Base-by-base conservation (phyloP, 495 filamentous ascomycete genomes). In the Bombardia bombarda region DNA sequence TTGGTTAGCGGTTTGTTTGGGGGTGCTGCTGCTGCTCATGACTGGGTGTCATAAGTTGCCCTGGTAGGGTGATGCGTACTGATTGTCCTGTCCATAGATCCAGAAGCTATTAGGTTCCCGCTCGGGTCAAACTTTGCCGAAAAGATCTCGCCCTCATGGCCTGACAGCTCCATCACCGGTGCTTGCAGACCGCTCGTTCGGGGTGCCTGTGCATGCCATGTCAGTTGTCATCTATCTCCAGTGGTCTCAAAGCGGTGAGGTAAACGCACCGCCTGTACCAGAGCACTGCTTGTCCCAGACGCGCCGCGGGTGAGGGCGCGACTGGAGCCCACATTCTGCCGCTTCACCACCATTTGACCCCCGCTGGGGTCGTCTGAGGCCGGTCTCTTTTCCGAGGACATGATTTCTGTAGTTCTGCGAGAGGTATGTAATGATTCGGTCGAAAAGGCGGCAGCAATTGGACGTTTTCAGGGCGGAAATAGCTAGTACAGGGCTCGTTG, bases 81-180 rank as follows among this genome's bases (percentile, higher is more conserved):
- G 42, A 98, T 95, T 34, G 80, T 82, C 46, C 93, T 75, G 64
- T 98, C 92, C 82, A 95, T 90, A 2, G 88, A 93, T 13, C 90
- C 93, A 4, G 92, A 96, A 36, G 93, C 92, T 49, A 97, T 90
- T 45, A 85, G 73, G 38, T 87, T 83, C 18, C 88, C 89, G 4
- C 83, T 80, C 9, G 86, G 83, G 60, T 95, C 87, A 49, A 98
- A 98, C 56, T 84, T 82, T 18, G 85, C 81, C n/a, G 84, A 72
- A 58, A 96, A 97, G 23, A 97, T 78, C 66, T 98, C 92, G 8
- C 86, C 78, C 40, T 69, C 62, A 62, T 78, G 75, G 64, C 90
- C 90, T 37, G 81, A 81, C 25, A 98, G 72, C 62, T 98, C 90
- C 87, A 98, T 95, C 38, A 96, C 80, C 3, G 90, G 90, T 36